phyloP scores from a whole-genome alignment of 2,329 filamentous ascomycete genomes.

The Colletotrichum higginsianum region DNA sequence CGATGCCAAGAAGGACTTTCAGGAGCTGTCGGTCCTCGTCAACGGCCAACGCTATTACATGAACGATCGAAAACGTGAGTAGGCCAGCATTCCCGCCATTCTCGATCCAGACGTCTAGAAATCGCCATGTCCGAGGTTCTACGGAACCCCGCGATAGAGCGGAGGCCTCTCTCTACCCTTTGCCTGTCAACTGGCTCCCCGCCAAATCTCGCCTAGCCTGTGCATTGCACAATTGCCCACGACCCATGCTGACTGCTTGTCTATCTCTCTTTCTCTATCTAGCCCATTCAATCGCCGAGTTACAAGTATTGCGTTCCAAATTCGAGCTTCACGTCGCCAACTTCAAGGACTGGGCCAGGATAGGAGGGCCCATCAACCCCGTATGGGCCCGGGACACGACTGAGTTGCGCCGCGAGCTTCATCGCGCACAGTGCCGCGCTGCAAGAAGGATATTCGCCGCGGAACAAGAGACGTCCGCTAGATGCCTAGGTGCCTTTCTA shows the following conservation, averaged over 20 bases:
- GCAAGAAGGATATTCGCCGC: constrained; percentile 69
- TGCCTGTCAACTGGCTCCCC: constrained; percentile 7
- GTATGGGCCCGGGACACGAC: constrained; percentile 69
- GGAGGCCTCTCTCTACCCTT: constrained; percentile 21
- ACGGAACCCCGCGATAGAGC: constrained; percentile 20
- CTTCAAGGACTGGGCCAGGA: constrained; percentile 69
- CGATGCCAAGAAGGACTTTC: constrained; percentile 73
- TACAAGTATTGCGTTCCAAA: constrained; percentile 60
- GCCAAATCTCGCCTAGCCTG: constrained; percentile 23
- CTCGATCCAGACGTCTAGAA: constrained; percentile 18
- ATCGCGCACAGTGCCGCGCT: constrained; percentile 71
- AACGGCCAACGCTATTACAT: constrained; percentile 72
- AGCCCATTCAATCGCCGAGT: constrained; percentile 69
- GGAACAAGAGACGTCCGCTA: constrained; percentile 61
- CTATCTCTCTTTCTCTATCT: not conserved
- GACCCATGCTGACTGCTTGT: constrained; percentile 40
- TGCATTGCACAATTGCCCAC: constrained; percentile 9
- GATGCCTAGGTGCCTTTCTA: constrained; percentile 71
- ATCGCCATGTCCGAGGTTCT: constrained; percentile 22
- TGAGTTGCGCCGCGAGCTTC: constrained; percentile 64
- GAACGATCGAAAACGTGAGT: constrained; percentile 68
- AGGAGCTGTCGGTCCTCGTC: constrained; percentile 68
- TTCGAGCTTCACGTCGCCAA: constrained; percentile 64
- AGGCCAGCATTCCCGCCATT: not conserved
- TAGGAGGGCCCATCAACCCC: constrained; percentile 69